Evolutionary conservation across 2,329 filamentous ascomycete species (phyloP).

Genomic region (Diplodia sapinea): DNA sequence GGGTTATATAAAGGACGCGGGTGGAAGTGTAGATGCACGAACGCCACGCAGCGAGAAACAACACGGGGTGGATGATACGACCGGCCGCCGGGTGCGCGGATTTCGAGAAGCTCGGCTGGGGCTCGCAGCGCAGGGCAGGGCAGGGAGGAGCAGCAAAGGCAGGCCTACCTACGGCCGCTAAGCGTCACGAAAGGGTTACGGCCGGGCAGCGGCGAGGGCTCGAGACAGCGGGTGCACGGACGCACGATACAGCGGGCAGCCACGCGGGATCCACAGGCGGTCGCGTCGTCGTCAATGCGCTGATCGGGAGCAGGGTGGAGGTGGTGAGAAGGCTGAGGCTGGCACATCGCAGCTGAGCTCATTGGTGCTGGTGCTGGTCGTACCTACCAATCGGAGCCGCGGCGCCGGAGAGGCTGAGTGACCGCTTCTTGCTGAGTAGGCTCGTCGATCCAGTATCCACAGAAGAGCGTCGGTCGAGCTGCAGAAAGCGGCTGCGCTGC

Average conservation of each 20-base stretch:
- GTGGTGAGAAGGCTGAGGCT: conserved; percentile 5
- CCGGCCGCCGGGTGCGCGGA: not conserved
- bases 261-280: conserved; percentile 3
- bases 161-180: conserved; percentile 25
- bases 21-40: not conserved
- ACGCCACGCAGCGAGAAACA: conserved; percentile 9
- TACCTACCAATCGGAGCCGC: not conserved
- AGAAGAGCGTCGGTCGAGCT: conserved; percentile 11
- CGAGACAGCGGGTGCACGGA: conserved; percentile 20
- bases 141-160: conserved; percentile 6
- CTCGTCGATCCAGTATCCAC: not conserved
- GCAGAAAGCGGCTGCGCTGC: conserved; percentile 15
- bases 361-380: not conserved
- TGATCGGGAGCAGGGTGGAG: not conserved
- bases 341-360: not conserved
- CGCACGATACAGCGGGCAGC: not conserved
- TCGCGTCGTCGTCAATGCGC: not conserved
- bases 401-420: not conserved
- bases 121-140: not conserved
- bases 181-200: conserved; percentile 9
- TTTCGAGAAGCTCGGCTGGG: conserved; percentile 8
- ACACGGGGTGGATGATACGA: not conserved
- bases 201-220: conserved; percentile 1
- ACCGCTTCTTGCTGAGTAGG: not conserved
- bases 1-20: conserved; percentile 6